Evolutionary conservation across 2,329 filamentous ascomycete species (phyloP).

Genomic region (Drechslera avenae): DNA sequence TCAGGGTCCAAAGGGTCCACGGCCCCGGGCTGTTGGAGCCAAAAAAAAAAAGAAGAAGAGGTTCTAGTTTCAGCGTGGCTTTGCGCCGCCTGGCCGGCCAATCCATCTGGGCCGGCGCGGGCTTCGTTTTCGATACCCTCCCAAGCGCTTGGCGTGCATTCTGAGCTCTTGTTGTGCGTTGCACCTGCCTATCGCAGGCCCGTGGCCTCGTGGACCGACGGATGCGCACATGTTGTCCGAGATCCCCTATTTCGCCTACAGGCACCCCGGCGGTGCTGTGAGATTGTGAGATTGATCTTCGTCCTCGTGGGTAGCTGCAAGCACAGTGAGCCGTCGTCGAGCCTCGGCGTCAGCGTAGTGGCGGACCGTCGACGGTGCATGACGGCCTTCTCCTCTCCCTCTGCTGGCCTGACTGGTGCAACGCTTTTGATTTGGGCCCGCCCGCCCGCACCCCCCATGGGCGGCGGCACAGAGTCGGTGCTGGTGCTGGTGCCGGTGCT

Average conservation of each 20-base stretch:
- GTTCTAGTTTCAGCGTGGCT: not conserved
- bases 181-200: constrained; percentile 9
- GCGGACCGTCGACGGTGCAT: too few relatives aligned
- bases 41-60: too few relatives aligned
- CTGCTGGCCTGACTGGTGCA: not conserved
- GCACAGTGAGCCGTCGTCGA: not conserved
- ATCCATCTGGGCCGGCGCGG: not conserved
- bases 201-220: not conserved
- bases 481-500: too few relatives aligned
- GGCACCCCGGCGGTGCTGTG: not conserved
- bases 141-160: constrained; percentile 7
- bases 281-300: constrained; percentile 9
- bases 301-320: not conserved
- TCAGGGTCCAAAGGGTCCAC: constrained; percentile 12
- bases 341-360: too few relatives aligned
- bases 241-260: not conserved
- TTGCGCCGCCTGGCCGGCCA: not conserved
- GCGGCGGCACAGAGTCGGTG: too few relatives aligned
- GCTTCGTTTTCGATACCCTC: not conserved
- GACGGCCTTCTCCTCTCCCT: not conserved
- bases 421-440: too few relatives aligned
- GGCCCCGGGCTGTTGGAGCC: not conserved
- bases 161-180: not conserved
- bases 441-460: too few relatives aligned
- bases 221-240: not conserved